Percentiles rank a stretch among this genome's conserved stretches.
Conservation (phyloP, 768 basidiomycete species). For the Kwoniella shandongensis region DNA sequence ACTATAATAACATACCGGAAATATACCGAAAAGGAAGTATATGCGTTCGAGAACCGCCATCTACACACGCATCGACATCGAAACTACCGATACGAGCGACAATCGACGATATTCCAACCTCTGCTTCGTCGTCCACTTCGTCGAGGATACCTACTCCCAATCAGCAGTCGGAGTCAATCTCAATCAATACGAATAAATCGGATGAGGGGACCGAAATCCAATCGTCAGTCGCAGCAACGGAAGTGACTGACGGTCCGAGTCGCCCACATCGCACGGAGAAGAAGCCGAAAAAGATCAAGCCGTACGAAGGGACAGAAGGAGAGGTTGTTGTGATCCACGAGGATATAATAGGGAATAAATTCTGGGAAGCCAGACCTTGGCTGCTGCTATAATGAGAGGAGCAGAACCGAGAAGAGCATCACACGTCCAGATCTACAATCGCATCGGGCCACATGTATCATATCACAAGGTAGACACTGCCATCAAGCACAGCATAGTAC, state of each 20-base stretch:
- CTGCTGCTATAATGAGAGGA: slow-evolving; percentile 26
- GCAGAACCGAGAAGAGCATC: neutral
- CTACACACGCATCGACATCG: neutral
- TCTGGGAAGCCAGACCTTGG: slow-evolving; percentile 69
- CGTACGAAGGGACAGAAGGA: slow-evolving; percentile 50
- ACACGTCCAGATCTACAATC: too few species aligned
- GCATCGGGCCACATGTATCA: too few species aligned
- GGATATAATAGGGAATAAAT: slow-evolving; percentile 77
- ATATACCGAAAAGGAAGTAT: slow-evolving; percentile 83
- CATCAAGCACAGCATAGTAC: too few species aligned
- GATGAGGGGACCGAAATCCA: neutral
- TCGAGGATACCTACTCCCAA: neutral
- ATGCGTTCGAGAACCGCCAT: slow-evolving; percentile 59
- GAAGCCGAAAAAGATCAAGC: slow-evolving; percentile 54
- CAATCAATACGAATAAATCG: too few species aligned
- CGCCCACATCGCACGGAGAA: slow-evolving; percentile 41
- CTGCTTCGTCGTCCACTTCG: neutral
- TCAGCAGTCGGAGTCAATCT: too few species aligned
- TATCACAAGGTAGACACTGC: too few species aligned
- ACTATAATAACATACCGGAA: slow-evolving; percentile 75
- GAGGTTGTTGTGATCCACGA: slow-evolving; percentile 68
- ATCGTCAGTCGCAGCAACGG: too few species aligned
- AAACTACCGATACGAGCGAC: neutral
- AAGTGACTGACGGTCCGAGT: too few species aligned
- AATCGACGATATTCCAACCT: neutral